phyloP scores from a whole-genome alignment of 306 rosid species.

The Canavalia ensiformis region DNA sequence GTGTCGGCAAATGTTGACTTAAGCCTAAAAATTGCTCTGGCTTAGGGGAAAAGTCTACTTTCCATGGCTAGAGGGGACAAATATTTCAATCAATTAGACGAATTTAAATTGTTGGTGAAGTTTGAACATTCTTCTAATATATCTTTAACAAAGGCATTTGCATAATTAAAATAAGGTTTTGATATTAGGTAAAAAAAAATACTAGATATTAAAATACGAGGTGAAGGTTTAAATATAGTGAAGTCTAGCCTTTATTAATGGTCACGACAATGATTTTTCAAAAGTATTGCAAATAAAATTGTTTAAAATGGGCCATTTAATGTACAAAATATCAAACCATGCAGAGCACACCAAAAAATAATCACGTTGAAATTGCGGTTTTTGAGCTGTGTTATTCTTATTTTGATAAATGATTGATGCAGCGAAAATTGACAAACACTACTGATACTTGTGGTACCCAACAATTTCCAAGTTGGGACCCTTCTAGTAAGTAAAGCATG shows the following conservation, averaged over 20 bases:
- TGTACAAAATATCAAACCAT: not conserved
- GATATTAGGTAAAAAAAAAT: conserved; percentile 34
- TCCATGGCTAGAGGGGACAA: conserved; percentile 20
- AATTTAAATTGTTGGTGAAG: conserved; percentile 37
- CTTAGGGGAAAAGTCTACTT: conserved; percentile 37
- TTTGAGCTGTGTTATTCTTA: not conserved
- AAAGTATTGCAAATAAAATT: conserved; percentile 28
- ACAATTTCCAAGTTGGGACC: conserved; percentile 45
- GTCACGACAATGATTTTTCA: not conserved
- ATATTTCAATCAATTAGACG: not conserved
- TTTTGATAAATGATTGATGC: conserved; percentile 18
- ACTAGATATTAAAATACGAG: not conserved
- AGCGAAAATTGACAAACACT: conserved; percentile 23
- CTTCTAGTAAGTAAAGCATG: conserved; percentile 2
- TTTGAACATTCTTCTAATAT: conserved; percentile 34
- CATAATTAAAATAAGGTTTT: conserved; percentile 19
- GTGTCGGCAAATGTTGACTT: conserved; percentile 47
- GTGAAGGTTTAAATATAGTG: conserved; percentile 9
- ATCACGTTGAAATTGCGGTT: conserved; percentile 11
- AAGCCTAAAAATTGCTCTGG: conserved; percentile 14
- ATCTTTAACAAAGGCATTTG: conserved; percentile 17
- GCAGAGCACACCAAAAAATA: not conserved
- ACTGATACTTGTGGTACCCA: not conserved
- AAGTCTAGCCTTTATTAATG: conserved; percentile 3
- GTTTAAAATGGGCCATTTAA: not conserved